Percentiles rank a stretch among this genome's conserved stretches.
Conservation (phyloP, 441 rosid species). For the Iberis amara region DNA sequence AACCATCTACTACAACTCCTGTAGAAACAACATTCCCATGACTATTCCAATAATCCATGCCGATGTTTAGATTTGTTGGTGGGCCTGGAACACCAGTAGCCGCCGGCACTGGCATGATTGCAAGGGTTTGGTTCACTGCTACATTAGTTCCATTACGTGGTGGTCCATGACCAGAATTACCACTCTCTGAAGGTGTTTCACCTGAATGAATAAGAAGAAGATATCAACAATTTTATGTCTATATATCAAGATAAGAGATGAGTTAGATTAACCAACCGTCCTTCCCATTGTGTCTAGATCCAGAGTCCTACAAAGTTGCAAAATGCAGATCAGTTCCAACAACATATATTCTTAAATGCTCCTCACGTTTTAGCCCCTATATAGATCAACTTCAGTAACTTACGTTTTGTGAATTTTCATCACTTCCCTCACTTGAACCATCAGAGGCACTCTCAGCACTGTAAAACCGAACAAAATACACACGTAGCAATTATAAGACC, state of each 20-base stretch:
- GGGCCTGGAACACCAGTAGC: conserved; percentile 68
- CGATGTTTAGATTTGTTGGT: conserved; percentile 80
- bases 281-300: conserved; percentile 60
- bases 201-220: conserved; percentile 33
- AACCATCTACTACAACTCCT: conserved; percentile 58
- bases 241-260: conserved; percentile 7
- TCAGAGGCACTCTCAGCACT: conserved; percentile 87
- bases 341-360: neutral
- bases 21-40: conserved; percentile 74
- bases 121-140: conserved; percentile 40
- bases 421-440: conserved; percentile 94
- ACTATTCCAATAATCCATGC: conserved; percentile 92
- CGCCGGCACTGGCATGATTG: conserved; percentile 49
- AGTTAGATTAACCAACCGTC: conserved; percentile 45
- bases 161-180: conserved; percentile 48
- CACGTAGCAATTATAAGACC: conserved; percentile 4
- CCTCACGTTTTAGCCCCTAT: neutral
- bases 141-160: conserved; percentile 62
- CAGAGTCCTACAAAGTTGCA: conserved; percentile 64
- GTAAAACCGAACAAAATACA: conserved; percentile 29
- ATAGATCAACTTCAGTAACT: conserved; percentile 26
- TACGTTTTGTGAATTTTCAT: conserved; percentile 79
- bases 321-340: conserved; percentile 5
- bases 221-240: conserved; percentile 3
- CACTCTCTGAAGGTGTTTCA: conserved; percentile 63